These are phyloP conservation scores for Penicillium sp. DNA, from an alignment of 2,329 filamentous ascomycete species.

Conservation along the genomic window DNA sequence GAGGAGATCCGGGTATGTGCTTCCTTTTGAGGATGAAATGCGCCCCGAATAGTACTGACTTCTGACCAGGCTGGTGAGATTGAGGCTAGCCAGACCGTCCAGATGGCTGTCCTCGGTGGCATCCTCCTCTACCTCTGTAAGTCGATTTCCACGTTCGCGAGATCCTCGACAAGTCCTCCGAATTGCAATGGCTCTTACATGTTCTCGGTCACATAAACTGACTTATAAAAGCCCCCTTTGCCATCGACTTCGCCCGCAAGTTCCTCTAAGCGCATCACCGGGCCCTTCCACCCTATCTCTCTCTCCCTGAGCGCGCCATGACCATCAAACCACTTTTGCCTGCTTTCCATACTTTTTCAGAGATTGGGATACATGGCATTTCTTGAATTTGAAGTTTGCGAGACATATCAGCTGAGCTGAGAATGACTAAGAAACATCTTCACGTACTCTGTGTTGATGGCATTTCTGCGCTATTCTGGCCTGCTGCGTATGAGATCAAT, in stretches of 20 bases:
- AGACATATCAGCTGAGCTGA: not conserved
- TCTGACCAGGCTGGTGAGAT: conserved; percentile 53
- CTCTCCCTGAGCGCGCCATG: conserved; percentile 8
- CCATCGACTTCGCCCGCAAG: conserved; percentile 53
- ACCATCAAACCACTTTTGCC: conserved; percentile 13
- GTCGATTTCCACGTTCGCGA: conserved; percentile 29
- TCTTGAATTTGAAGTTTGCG: not conserved
- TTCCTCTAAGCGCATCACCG: conserved; percentile 45
- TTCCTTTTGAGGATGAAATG: not conserved
- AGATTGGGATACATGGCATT: not conserved
- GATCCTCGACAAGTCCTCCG: not conserved
- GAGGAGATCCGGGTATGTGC: conserved; percentile 49
- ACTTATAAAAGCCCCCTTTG: conserved; percentile 49
- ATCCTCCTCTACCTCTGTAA: conserved; percentile 65
- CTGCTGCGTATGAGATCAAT: conserved; percentile 6
- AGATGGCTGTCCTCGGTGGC: conserved; percentile 58
- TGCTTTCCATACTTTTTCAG: conserved; percentile 2
- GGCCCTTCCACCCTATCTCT: conserved; percentile 9
- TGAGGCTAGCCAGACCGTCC: conserved; percentile 58
- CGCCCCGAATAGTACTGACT: not conserved
- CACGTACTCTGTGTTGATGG: conserved; percentile 4
- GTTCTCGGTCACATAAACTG: not conserved
- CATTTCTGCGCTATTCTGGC: conserved; percentile 8
- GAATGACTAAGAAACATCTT: not conserved
- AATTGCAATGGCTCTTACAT: not conserved